Evolutionary conservation across 192 early-diverging fungal species (phyloP).

Genomic region (Helicostylum pulchrum): DNA sequence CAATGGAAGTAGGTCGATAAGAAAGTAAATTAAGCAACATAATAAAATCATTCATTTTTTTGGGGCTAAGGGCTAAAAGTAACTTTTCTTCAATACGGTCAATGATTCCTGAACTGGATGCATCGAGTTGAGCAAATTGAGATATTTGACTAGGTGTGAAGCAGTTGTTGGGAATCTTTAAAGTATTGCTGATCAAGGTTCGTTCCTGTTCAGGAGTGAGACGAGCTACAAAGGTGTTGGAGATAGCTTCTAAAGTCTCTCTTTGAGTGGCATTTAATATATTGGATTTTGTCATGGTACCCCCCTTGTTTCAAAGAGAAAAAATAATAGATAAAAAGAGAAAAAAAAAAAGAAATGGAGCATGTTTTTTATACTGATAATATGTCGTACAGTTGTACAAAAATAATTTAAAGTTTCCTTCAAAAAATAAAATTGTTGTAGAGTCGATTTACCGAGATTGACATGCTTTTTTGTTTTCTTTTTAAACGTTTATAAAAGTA

Average conservation of each 20-base stretch:
- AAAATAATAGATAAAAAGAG: too few species aligned
- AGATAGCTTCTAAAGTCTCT: constrained; percentile 40
- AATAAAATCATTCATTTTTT: not conserved
- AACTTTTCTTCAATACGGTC: not conserved
- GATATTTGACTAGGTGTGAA: not conserved
- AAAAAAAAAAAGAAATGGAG: too few species aligned
- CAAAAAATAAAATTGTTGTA: too few species aligned
- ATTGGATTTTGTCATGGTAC: too few species aligned
- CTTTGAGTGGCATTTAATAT: not conserved
- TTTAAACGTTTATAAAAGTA: too few species aligned
- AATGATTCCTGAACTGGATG: not conserved
- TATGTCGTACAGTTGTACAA: too few species aligned
- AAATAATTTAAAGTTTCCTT: too few species aligned
- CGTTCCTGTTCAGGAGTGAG: constrained; percentile 36
- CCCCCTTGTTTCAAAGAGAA: too few species aligned
- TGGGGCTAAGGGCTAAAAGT: not conserved
- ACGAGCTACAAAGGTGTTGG: constrained; percentile 47
- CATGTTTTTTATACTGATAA: too few species aligned
- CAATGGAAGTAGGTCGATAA: constrained; percentile 26
- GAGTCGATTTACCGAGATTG: too few species aligned
- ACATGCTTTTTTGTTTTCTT: too few species aligned
- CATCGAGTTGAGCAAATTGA: not conserved
- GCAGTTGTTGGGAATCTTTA: not conserved
- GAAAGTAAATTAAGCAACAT: constrained; percentile 29
- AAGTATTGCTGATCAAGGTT: not conserved